Base-by-base conservation (phyloP, 495 filamentous ascomycete genomes). In the Penicillium taxi region DNA sequence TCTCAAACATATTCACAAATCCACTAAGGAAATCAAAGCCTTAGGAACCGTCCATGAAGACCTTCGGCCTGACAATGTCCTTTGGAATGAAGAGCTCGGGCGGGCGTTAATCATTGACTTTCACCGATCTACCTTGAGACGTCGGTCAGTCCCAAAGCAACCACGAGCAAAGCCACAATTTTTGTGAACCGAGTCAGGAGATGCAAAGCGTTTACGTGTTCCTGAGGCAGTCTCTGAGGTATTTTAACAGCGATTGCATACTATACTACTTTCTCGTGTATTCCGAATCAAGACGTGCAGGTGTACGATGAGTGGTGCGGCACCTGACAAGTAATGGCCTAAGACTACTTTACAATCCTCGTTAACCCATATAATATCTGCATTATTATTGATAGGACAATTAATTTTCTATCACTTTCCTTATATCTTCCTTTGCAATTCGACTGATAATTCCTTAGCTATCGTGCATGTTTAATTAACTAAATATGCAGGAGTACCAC, bases 101-200 rank as follows among this genome's bases (percentile, higher is more conserved):
- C 44, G 44, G 12, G 55, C 52, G 5, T 50, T 53, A 19, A 54
- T 62, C 21, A 62, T 59, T 35, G 53, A 62, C 43, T 62, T 59
- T 36, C 52, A 59, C 41, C 55, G 35, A 11, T 57, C 38, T 27
- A 46, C 32, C 6, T 26, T 51, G 31, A 39, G n/a, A 42, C 20
- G 16, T 14, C 45, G 38, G 35, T 38, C 37, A 16, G 7, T 20
- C 37, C 2, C 4, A 15, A 19, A 42, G 30, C 49, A 24, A 39
- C 16, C 23, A 3, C 2, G 32, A 1, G 12, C 21, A 41, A 44
- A 51, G 29, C 28, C 39, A 51, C 43, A 16, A 32, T 32, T 44
- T 35, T 30, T 7, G 38, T 32, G n/a, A 37, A 2, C 15, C 8
- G 44, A 44, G 39, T 9, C 15, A 28, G 37, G 13, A 35, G 17